Conservation (phyloP, 495 filamentous ascomycete species). For the Hypoxylon lienhwacheense region DNA sequence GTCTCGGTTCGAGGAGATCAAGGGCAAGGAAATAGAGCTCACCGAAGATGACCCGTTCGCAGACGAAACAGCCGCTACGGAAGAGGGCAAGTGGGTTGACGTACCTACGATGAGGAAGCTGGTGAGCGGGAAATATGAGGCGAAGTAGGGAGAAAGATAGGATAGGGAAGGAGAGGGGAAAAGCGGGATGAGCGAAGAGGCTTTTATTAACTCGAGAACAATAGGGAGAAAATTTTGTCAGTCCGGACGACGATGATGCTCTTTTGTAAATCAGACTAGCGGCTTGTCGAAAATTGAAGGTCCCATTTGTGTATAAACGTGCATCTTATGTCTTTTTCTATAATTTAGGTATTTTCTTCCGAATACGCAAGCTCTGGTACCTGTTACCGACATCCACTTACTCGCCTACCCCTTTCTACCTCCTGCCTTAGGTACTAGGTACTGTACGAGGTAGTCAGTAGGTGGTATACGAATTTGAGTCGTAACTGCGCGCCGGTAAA, state of each 20-base stretch:
- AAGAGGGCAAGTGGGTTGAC: constrained; percentile 66
- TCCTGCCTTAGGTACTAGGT: too few relatives aligned
- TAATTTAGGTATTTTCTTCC: background rate
- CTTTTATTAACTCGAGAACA: too few relatives aligned
- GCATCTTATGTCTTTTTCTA: background rate
- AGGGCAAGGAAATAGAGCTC: constrained; percentile 42
- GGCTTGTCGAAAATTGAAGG: constrained; percentile 31
- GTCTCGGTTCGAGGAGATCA: constrained; percentile 49
- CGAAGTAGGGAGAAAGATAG: constrained; percentile 38
- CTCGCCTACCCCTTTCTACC: too few relatives aligned
- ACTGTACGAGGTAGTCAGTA: too few relatives aligned
- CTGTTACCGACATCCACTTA: too few relatives aligned
- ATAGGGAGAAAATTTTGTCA: constrained; percentile 13
- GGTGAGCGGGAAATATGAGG: constrained; percentile 77
- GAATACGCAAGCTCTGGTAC: too few relatives aligned
- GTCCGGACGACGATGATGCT: constrained; percentile 33
- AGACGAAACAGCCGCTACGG: constrained; percentile 45
- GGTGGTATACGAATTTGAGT: too few relatives aligned
- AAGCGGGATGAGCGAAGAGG: too few relatives aligned
- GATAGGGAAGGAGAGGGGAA: background rate
- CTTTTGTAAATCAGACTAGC: constrained; percentile 36
- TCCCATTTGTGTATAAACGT: constrained; percentile 32
- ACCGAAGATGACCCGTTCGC: constrained; percentile 45
- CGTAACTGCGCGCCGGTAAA: too few relatives aligned
- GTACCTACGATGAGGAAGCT: constrained; percentile 72